Percentiles rank a stretch among this genome's conserved stretches.
Evolutionary conservation across 192 early-diverging fungal genomes (phyloP).

Genomic region (Mortierella alpina): DNA sequence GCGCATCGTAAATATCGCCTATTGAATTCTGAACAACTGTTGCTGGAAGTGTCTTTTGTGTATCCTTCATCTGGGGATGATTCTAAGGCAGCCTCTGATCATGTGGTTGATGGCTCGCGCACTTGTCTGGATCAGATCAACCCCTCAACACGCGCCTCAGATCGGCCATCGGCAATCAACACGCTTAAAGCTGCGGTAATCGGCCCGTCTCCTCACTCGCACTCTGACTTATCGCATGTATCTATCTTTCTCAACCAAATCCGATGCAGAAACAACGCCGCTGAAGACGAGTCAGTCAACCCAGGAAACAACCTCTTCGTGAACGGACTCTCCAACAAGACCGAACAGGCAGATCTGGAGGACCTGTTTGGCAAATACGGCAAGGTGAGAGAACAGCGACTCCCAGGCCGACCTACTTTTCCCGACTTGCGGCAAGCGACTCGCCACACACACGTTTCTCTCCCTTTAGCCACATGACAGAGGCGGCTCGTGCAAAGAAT

Average conservation of each 20-base stretch:
- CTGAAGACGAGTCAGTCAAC: constrained; percentile 58
- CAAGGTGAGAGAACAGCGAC: constrained; percentile 59
- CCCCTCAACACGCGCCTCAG: background rate
- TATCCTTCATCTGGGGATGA: too few species aligned
- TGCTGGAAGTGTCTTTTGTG: too few species aligned
- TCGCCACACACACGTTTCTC: background rate
- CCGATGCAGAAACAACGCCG: constrained; percentile 21
- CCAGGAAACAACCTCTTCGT: constrained; percentile 83
- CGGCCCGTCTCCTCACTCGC: background rate
- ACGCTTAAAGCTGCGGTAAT: background rate
- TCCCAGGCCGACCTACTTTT: background rate
- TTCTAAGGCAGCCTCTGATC: too few species aligned
- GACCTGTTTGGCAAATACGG: constrained; percentile 78
- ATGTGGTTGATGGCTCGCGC: too few species aligned
- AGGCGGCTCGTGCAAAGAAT: background rate
- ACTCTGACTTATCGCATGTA: constrained; percentile 9
- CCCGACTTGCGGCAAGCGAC: background rate
- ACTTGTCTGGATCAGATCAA: background rate
- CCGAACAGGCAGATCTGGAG: constrained; percentile 73
- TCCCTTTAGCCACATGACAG: background rate
- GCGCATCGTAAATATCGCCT: constrained; percentile 29
- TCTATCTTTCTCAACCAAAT: background rate
- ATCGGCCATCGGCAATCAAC: too few species aligned
- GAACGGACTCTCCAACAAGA: constrained; percentile 70
- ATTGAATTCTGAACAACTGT: background rate